Conservation (phyloP, 345 rosid species). For the Isatis tinctoria region DNA sequence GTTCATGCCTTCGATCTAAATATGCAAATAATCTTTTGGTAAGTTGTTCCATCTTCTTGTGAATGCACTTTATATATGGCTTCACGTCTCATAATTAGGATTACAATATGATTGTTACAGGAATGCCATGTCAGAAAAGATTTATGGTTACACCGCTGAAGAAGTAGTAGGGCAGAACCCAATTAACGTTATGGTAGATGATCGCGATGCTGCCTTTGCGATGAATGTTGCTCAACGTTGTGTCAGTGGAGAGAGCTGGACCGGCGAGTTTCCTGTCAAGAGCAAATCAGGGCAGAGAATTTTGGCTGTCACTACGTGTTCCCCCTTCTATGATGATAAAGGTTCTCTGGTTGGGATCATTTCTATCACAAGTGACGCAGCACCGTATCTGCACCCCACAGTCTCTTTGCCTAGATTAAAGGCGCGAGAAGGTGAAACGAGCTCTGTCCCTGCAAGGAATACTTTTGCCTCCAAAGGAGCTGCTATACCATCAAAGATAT, state of each 20-base stretch:
- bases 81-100: background rate
- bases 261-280: constrained; percentile 80
- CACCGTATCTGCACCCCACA: constrained; percentile 44
- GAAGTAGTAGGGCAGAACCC: constrained; percentile 79
- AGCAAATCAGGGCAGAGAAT: constrained; percentile 66
- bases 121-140: constrained; percentile 78
- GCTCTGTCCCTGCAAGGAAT: constrained; percentile 41
- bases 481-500: constrained; percentile 77
- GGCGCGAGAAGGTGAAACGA: constrained; percentile 43
- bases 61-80: background rate
- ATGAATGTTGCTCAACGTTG: constrained; percentile 48
- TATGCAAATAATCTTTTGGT: constrained; percentile 80
- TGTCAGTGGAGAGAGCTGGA: constrained; percentile 72
- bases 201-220: constrained; percentile 50
- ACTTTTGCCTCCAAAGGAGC: constrained; percentile 50
- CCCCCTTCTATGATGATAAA: constrained; percentile 77
- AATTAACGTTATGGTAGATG: constrained; percentile 62
- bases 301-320: constrained; percentile 53
- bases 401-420: constrained; percentile 30
- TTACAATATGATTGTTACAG: constrained; percentile 42
- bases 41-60: constrained; percentile 18
- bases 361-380: constrained; percentile 59
- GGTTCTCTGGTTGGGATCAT: constrained; percentile 70
- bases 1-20: constrained; percentile 67
- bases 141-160: constrained; percentile 67